phyloP scores from a whole-genome alignment of 1,284 basidiomycete species.

The Ustilago sp. region DNA sequence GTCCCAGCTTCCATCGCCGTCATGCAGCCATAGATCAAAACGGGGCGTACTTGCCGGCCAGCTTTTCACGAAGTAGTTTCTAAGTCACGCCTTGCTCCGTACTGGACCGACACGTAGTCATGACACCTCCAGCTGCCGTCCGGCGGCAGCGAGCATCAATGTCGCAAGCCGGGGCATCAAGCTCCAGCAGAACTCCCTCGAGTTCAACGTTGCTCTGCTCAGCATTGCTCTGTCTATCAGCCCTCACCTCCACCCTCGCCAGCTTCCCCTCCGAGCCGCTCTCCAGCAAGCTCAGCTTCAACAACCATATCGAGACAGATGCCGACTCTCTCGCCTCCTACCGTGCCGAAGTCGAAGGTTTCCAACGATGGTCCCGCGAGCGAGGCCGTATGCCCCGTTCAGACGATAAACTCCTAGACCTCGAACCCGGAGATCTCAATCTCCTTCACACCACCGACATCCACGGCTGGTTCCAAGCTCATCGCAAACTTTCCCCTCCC shows the following conservation, averaged over 20 bases:
- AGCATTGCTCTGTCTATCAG: conserved; percentile 14
- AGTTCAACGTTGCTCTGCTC: conserved; percentile 4
- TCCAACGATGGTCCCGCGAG: conserved; percentile 43
- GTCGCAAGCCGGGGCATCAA: not conserved
- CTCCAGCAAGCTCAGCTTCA: conserved; percentile 40
- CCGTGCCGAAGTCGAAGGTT: conserved; percentile 47
- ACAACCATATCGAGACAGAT: conserved; percentile 36
- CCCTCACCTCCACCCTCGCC: conserved; percentile 15
- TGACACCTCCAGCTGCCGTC: not conserved
- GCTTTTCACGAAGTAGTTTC: not conserved
- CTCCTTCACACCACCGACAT: conserved; percentile 84
- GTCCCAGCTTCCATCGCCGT: not conserved
- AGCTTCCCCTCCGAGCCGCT: conserved; percentile 34
- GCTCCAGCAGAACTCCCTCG: not conserved
- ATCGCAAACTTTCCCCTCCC: conserved; percentile 64
- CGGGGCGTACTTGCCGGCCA: not conserved
- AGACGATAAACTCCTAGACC: conserved; percentile 70
- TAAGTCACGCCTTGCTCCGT: not conserved
- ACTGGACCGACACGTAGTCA: no score
- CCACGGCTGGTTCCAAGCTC: conserved; percentile 73
- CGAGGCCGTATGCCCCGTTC: conserved; percentile 56
- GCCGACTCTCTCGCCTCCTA: conserved; percentile 38
- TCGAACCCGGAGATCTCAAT: conserved; percentile 83
- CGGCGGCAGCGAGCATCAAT: not conserved
- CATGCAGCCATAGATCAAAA: not conserved